Conservation (phyloP, 2,329 filamentous ascomycete species). For the Stromatinia cepivora region DNA sequence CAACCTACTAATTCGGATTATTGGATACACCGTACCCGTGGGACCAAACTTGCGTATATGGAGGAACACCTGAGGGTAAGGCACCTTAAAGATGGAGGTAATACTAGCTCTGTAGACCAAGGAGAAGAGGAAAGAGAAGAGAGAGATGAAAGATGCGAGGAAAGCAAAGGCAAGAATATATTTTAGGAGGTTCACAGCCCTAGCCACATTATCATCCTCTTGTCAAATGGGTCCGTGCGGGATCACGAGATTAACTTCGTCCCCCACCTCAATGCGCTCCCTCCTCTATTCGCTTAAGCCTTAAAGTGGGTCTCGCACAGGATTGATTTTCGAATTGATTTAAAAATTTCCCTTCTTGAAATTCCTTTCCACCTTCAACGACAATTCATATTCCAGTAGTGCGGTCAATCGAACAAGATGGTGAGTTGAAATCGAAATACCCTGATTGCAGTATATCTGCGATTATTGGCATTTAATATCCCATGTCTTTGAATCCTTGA, state of each 20-base stretch:
- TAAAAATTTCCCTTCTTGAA: conserved; percentile 17
- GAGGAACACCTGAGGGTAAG: too few species aligned
- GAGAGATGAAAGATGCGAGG: background rate
- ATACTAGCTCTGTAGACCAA: background rate
- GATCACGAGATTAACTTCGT: conserved; percentile 8
- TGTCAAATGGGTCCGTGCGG: background rate
- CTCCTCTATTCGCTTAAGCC: conserved; percentile 3
- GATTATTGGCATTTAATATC: conserved; percentile 27
- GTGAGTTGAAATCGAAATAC: conserved; percentile 55
- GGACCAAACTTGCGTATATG: too few species aligned
- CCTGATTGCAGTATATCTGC: conserved; percentile 23
- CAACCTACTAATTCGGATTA: too few species aligned
- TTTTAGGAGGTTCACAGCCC: background rate
- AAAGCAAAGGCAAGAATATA: background rate
- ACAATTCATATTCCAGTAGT: conserved; percentile 47
- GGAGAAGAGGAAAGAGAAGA: background rate
- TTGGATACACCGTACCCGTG: too few species aligned
- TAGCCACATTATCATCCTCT: too few species aligned
- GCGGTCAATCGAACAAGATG: conserved; percentile 58
- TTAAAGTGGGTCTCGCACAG: conserved; percentile 2
- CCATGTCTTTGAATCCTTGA: conserved; percentile 30
- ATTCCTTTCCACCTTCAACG: conserved; percentile 35
- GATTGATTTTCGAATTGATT: conserved; percentile 22
- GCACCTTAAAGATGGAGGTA: too few species aligned
- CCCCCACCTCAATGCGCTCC: conserved; percentile 19